Evolutionary conservation across 2,329 filamentous ascomycete genomes (phyloP).

Genomic region (Neonectria ditissima): DNA sequence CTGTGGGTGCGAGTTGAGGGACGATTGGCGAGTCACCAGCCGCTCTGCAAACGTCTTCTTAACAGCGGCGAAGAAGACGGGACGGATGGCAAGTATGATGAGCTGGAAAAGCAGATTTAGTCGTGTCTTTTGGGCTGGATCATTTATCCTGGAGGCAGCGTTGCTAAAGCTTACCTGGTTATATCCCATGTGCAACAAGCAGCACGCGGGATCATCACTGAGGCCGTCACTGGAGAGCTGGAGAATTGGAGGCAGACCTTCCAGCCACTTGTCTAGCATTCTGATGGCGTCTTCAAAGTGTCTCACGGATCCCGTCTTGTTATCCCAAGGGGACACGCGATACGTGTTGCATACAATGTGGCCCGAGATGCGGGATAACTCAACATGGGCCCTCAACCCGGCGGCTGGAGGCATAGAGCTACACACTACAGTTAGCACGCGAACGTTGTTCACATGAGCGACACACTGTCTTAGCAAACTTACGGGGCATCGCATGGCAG

Average conservation of each 20-base stretch:
- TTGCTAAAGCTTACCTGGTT: constrained; percentile 50
- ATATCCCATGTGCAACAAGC: constrained; percentile 62
- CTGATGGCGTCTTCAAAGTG: constrained; percentile 55
- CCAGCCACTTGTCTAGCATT: constrained; percentile 57
- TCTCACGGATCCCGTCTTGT: constrained; percentile 40
- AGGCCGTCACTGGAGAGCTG: constrained; percentile 51
- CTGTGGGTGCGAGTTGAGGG: constrained; percentile 39
- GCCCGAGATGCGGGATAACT: constrained; percentile 60
- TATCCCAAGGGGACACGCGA: constrained; percentile 51
- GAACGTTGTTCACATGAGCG: not conserved
- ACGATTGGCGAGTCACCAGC: constrained; percentile 47
- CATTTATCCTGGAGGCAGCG: not conserved
- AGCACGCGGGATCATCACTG: constrained; percentile 56
- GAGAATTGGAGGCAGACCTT: constrained; percentile 52
- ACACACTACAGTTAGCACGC: constrained; percentile 2
- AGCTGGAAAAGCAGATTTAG: constrained; percentile 44
- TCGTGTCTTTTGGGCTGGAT: too few species aligned
- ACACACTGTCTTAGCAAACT: constrained; percentile 33
- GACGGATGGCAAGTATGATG: constrained; percentile 61
- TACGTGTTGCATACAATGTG: constrained; percentile 62
- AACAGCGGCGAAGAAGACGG: constrained; percentile 60
- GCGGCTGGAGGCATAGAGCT: constrained; percentile 58
- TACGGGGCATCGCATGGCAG: constrained; percentile 56
- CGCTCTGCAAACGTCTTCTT: constrained; percentile 60
- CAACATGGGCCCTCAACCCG: constrained; percentile 60